A percentile compares a stretch with the other conserved stretches of the same genome.
These are phyloP conservation scores for Chrysopogon serrulatus DNA, from an alignment of 176 grass and related monocot genomes.

Conservation along the genomic window DNA sequence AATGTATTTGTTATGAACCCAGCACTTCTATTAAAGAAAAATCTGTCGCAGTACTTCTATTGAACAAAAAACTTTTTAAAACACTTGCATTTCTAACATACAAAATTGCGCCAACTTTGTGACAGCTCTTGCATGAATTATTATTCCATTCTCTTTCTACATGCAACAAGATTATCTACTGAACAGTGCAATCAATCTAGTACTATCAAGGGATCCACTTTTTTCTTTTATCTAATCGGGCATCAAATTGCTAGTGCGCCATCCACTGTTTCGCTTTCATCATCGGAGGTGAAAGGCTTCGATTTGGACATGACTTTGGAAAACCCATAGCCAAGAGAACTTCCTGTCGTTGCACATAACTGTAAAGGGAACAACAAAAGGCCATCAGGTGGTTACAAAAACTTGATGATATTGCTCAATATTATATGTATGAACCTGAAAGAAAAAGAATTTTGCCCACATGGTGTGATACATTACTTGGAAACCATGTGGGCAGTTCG, in stretches of 20 bases:
- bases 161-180: conserved; percentile 31
- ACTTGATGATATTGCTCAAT: neutral
- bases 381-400: neutral
- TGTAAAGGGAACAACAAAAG: conserved; percentile 13
- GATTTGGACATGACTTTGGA: conserved; percentile 55
- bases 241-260: conserved; percentile 62
- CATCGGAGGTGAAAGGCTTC: conserved; percentile 40
- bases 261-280: conserved; percentile 68
- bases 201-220: neutral
- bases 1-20: no score
- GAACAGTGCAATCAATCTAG: conserved; percentile 21
- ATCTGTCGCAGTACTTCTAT: no score
- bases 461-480: neutral
- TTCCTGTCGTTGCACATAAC: conserved; percentile 72
- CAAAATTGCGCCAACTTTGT: conserved; percentile 13
- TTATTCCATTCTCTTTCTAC: conserved; percentile 42
- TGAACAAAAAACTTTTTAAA: no score
- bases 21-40: no score
- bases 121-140: neutral
- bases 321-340: conserved; percentile 87
- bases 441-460: neutral
- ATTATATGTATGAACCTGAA: neutral
- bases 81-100: no score
- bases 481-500: no score
- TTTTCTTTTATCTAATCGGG: neutral